These are phyloP conservation scores for Marasmius fiardii DNA, from an alignment of 1,284 basidiomycete species.

Conservation along the genomic window DNA sequence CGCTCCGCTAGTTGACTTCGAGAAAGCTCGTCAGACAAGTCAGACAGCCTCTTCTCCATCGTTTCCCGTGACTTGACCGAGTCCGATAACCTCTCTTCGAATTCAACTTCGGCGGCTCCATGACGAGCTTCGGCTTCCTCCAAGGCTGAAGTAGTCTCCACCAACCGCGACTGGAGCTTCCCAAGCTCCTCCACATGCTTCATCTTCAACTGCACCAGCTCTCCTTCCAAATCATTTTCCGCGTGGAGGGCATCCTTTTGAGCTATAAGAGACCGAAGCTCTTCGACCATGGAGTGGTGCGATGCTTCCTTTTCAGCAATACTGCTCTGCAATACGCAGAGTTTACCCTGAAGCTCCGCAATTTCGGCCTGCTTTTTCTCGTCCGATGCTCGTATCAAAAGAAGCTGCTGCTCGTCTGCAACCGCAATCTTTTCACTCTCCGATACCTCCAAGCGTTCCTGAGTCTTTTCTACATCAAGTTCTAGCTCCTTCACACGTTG, in stretches of 20 bases:
- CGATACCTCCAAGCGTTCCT: neutral
- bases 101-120: conserved; percentile 20
- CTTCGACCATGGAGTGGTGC: conserved; percentile 17
- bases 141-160: conserved; percentile 29
- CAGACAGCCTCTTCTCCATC: conserved; percentile 7
- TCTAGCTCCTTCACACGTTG: neutral
- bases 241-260: conserved; percentile 18
- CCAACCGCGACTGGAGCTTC: conserved; percentile 32
- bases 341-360: conserved; percentile 28
- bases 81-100: conserved; percentile 10
- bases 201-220: conserved; percentile 31
- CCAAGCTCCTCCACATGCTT: conserved; percentile 37
- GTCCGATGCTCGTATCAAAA: neutral
- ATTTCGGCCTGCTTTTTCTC: conserved; percentile 17
- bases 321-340: conserved; percentile 19
- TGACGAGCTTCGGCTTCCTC: conserved; percentile 29
- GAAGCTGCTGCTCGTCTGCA: neutral
- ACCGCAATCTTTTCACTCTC: neutral
- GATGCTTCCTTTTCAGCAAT: conserved; percentile 18
- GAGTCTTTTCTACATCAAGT: neutral
- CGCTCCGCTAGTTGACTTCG: conserved; percentile 6
- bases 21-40: conserved; percentile 1
- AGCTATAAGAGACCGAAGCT: conserved; percentile 19
- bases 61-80: conserved; percentile 1
- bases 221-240: conserved; percentile 22